phyloP scores from a whole-genome alignment of 1,139 yeast genomes.

The Diutina sp. region DNA sequence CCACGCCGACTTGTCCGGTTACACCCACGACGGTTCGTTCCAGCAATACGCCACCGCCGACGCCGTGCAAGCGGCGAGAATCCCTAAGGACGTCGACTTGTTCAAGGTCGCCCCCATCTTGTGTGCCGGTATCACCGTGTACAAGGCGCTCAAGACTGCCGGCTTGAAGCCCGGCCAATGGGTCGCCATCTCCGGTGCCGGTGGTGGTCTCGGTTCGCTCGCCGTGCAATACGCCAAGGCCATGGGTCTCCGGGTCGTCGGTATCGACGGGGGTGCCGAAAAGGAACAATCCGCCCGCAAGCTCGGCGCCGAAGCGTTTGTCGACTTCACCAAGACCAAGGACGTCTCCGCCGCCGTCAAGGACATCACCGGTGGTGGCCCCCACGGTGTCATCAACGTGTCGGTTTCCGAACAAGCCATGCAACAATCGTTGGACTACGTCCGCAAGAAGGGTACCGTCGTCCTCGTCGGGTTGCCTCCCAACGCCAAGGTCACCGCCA shows the following conservation, averaged over 20 bases:
- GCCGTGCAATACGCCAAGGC: conserved; percentile 9
- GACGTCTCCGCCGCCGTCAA: conserved; percentile 7
- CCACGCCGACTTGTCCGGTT: conserved; percentile 9
- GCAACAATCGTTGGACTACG: conserved; percentile 8
- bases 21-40: conserved; percentile 10
- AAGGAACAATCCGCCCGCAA: conserved; percentile 7
- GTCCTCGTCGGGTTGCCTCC: conserved; percentile 10
- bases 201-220: conserved; percentile 10
- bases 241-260: conserved; percentile 9
- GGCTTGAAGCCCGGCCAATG: conserved; percentile 8
- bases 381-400: conserved; percentile 9
- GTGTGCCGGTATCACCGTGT: conserved; percentile 10
- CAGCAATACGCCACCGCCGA: conserved; percentile 10
- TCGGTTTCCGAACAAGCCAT: conserved; percentile 9
- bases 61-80: conserved; percentile 9
- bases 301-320: conserved; percentile 8
- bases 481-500: conserved; percentile 8
- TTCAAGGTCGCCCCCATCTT: conserved; percentile 8
- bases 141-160: conserved; percentile 10
- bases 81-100: conserved; percentile 9
- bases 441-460: conserved; percentile 8
- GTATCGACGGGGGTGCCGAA: conserved; percentile 9
- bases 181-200: conserved; percentile 10
- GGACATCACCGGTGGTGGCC: conserved; percentile 9
- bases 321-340: conserved; percentile 8